A percentile compares a stretch with the other conserved stretches of the same genome.
Evolutionary conservation across 2,329 filamentous ascomycete genomes (phyloP).

Genomic region (Cladophialophora psammophila): DNA sequence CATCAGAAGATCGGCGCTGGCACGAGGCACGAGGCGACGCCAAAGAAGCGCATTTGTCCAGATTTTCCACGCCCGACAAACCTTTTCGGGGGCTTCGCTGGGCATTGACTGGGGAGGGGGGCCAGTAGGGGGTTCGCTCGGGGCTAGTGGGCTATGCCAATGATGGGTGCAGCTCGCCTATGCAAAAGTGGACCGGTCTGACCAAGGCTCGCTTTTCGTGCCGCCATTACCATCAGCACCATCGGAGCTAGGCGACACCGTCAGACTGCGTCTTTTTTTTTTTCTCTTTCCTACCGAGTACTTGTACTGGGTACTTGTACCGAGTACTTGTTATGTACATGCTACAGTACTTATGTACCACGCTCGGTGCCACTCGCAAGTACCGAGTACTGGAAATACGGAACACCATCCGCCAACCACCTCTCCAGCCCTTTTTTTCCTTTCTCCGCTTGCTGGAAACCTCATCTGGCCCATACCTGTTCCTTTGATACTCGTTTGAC

Average conservation of each 20-base stretch:
- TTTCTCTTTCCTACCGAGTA: not conserved
- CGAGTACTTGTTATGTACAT: too few species aligned
- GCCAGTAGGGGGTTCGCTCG: not conserved
- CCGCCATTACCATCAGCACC: not conserved
- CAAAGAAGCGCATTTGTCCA: constrained; percentile 13
- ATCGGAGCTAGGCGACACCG: not conserved
- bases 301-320: too few species aligned
- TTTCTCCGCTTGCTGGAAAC: not conserved
- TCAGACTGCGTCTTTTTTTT: constrained; percentile 7
- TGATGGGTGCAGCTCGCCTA: not conserved
- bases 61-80: constrained; percentile 4
- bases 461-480: not conserved
- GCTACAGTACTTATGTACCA: too few species aligned
- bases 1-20: constrained; percentile 11
- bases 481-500: too few species aligned
- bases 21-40: constrained; percentile 16
- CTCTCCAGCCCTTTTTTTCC: not conserved
- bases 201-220: constrained; percentile 20
- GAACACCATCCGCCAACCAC: not conserved
- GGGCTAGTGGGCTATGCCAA: not conserved
- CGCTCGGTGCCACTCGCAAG: too few species aligned
- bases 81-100: not conserved
- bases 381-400: too few species aligned
- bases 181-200: constrained; percentile 5
- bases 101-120: not conserved